A percentile compares a stretch with the other conserved stretches of the same genome.
These are phyloP conservation scores for Cnidoscolus chayamansa DNA, from an alignment of 441 rosid genomes.

Conservation along the genomic window DNA sequence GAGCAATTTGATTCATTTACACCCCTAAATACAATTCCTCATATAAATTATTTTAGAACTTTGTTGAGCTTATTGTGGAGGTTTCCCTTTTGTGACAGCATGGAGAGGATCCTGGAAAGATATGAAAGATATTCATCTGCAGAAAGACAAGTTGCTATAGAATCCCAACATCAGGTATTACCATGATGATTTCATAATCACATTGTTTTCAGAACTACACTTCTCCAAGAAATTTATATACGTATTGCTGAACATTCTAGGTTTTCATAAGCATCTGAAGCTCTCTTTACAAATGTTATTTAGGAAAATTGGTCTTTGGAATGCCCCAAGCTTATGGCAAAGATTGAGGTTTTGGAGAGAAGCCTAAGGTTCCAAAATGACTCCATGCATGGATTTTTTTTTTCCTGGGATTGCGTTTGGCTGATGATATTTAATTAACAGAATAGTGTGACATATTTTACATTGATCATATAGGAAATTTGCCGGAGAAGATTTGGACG, in stretches of 20 bases:
- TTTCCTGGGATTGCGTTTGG: background rate
- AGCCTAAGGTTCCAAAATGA: constrained; percentile 47
- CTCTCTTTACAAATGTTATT: background rate
- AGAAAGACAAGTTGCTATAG: constrained; percentile 31
- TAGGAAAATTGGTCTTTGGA: constrained; percentile 65
- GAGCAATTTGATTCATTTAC: no score
- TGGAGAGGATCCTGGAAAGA: constrained; percentile 72
- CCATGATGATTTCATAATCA: no score
- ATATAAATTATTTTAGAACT: no score
- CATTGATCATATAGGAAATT: constrained; percentile 33
- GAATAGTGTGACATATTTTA: background rate
- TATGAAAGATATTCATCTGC: constrained; percentile 56
- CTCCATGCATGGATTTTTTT: no score
- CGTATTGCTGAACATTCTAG: background rate
- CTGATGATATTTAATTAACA: background rate
- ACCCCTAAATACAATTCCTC: no score
- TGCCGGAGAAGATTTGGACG: constrained; percentile 46
- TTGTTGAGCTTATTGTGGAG: background rate
- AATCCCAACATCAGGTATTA: constrained; percentile 12
- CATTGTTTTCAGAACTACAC: no score
- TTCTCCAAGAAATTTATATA: background rate
- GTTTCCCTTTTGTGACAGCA: constrained; percentile 38
- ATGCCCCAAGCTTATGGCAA: constrained; percentile 55
- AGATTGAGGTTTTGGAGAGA: constrained; percentile 61
- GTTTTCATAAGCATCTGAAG: background rate